phyloP scores from a whole-genome alignment of 176 grass and related monocot genomes.

The Oryza glumipatula region DNA sequence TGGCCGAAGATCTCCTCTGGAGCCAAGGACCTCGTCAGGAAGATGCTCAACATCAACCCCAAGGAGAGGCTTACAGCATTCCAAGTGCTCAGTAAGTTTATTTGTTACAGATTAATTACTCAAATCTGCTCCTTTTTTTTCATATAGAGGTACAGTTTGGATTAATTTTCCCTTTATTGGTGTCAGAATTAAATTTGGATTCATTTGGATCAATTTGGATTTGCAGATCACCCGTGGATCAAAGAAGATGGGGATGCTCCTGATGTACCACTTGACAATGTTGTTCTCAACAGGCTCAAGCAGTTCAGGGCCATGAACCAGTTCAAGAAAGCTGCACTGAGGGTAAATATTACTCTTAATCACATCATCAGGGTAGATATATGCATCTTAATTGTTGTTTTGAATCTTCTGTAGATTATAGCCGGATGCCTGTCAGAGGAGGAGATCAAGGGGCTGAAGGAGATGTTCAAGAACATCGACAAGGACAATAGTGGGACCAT shows the following conservation, averaged over 20 bases:
- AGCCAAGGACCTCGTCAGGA: conserved; percentile 75
- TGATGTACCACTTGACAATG: conserved; percentile 76
- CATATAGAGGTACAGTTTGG: no score
- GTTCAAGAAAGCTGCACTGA: conserved; percentile 87
- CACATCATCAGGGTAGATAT: neutral
- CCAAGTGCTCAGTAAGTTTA: conserved; percentile 76
- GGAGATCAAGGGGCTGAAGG: conserved; percentile 81
- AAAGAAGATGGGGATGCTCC: conserved; percentile 91
- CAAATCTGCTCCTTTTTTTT: neutral
- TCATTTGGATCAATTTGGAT: neutral
- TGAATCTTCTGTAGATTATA: conserved; percentile 54
- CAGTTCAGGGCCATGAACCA: conserved; percentile 90
- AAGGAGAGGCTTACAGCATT: conserved; percentile 69
- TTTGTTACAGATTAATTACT: neutral
- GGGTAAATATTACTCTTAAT: conserved; percentile 37
- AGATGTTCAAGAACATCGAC: conserved; percentile 94
- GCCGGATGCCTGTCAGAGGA: conserved; percentile 90
- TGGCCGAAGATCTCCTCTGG: conserved; percentile 68
- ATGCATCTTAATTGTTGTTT: neutral
- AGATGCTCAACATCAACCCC: conserved; percentile 78
- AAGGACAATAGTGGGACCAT: conserved; percentile 83
- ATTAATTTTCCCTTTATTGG: no score
- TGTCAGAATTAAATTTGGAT: no score
- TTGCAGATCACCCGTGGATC: conserved; percentile 87
- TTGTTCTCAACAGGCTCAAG: conserved; percentile 81